Evolutionary conservation across 192 early-diverging fungal species (phyloP), one percentile per base, ranked within the genome.

Genomic region (Podila epigama): DNA sequence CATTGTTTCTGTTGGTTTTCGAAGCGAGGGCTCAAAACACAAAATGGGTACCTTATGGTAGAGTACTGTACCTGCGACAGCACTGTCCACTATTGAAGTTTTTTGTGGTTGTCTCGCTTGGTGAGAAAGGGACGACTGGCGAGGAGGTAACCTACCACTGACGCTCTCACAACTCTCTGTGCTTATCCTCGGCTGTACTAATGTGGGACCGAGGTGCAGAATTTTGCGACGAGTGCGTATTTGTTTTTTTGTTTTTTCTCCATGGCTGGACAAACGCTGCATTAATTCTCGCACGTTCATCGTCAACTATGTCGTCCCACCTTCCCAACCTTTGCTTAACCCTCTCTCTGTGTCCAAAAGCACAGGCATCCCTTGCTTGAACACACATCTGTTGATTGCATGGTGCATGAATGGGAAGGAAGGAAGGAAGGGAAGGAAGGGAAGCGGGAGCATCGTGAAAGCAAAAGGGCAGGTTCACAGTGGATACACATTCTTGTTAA

Each of bases 321-420:
- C 20, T 48, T 18, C 11, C 44, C 44, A 48, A 16, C 25, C 25
- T 44, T 48, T 48, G n/a, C 44, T 48, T 18, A 9, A 2, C 44
- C 7, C 42, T 44, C 42, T 18, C 42, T 12, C 44, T 10, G 8
- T 48, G 44, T 15, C 44, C 44, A 48, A 48, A 22, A 9, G n/a
- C n/a, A n/a, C 44, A 22, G 25, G 25, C 44, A 18, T 8, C 44
- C 44, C 25, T 48, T 48, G 44, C 44, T 22, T 48, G 25, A 48
- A 22, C 44, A 48, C 20, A 48, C n/a, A 48, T 48, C 44, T 22
- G 25, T 48, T 48, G 44, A 22, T 48, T 48, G 44, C 44, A 48
- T 48, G 44, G 44, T 48, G 44, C 44, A 48, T 48, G 44, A 48
- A 48, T 48, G 44, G 44, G 44, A 48, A 48, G 44, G n/a, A 48